Percentiles rank a stretch among this genome's conserved stretches.
phyloP scores from a whole-genome alignment of 2,329 filamentous ascomycete genomes.

The Apiospora koreana region DNA sequence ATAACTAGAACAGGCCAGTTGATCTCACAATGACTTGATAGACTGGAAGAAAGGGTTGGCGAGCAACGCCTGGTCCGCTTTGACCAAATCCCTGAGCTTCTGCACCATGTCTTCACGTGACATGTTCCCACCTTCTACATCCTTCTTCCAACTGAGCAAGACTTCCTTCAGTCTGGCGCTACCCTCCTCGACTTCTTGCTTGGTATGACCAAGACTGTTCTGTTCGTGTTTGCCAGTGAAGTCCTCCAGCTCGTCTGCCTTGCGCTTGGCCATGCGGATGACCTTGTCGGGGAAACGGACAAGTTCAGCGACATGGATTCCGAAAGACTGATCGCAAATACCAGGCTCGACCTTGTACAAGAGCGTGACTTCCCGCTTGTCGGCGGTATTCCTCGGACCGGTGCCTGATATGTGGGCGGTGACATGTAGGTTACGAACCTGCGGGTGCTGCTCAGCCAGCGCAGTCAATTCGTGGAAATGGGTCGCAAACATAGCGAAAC shows the following conservation, averaged over 20 bases:
- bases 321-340: constrained; percentile 95
- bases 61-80: constrained; percentile 65
- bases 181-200: constrained; percentile 87
- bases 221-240: constrained; percentile 80
- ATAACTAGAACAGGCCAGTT: not conserved
- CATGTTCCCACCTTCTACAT: constrained; percentile 62
- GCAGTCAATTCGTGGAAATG: constrained; percentile 98
- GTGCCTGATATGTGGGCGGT: constrained; percentile 82
- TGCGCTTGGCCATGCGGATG: constrained; percentile 97
- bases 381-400: constrained; percentile 29
- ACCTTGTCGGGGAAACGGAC: constrained; percentile 97
- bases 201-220: constrained; percentile 62
- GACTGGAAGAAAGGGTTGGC: constrained; percentile 72
- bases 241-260: constrained; percentile 96
- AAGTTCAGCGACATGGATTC: constrained; percentile 96
- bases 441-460: constrained; percentile 79
- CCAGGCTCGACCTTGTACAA: constrained; percentile 96
- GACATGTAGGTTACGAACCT: constrained; percentile 92
- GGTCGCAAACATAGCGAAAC: constrained; percentile 92
- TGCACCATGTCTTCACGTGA: constrained; percentile 75
- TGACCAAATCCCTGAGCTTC: constrained; percentile 78
- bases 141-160: constrained; percentile 81
- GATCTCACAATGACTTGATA: constrained; percentile 50
- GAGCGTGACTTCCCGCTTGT: constrained; percentile 84
- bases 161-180: constrained; percentile 83